Evolutionary conservation across 1,284 basidiomycete genomes (phyloP).

Genomic region (Cryptococcus depauperatus): DNA sequence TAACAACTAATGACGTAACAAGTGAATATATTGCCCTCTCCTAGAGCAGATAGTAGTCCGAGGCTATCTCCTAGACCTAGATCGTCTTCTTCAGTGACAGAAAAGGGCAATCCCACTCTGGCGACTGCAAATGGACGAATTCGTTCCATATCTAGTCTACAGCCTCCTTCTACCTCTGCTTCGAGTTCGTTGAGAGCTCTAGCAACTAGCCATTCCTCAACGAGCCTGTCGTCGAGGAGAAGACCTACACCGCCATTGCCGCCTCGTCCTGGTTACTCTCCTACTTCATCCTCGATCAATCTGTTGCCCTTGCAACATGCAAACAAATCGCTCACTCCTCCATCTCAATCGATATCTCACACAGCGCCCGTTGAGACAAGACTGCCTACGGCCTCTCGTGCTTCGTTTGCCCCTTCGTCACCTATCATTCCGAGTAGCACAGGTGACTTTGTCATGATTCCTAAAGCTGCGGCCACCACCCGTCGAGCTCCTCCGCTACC

Average conservation of each 20-base stretch:
- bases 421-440: slow-evolving; percentile 31
- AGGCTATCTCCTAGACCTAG: slow-evolving; percentile 12
- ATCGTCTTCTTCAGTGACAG: slow-evolving; percentile 11
- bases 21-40: too few species aligned
- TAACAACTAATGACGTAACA: not conserved
- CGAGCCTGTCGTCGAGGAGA: not conserved
- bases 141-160: slow-evolving; percentile 5
- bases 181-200: slow-evolving; percentile 8
- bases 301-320: not conserved
- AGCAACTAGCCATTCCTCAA: slow-evolving; percentile 1
- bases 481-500: slow-evolving; percentile 13
- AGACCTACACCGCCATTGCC: slow-evolving; percentile 14
- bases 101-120: slow-evolving; percentile 7
- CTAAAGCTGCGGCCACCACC: slow-evolving; percentile 12
- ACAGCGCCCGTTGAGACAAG: slow-evolving; percentile 1
- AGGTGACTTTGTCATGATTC: slow-evolving; percentile 36
- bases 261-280: slow-evolving; percentile 7
- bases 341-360: not conserved
- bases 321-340: not conserved
- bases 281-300: not conserved
- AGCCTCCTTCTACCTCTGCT: slow-evolving; percentile 10
- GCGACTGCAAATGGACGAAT: slow-evolving; percentile 5
- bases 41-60: too few species aligned
- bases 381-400: slow-evolving; percentile 3
- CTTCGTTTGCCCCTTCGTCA: not conserved